Base-by-base conservation (phyloP, 768 basidiomycete genomes). In the Leucosporidium yakuticum region DNA sequence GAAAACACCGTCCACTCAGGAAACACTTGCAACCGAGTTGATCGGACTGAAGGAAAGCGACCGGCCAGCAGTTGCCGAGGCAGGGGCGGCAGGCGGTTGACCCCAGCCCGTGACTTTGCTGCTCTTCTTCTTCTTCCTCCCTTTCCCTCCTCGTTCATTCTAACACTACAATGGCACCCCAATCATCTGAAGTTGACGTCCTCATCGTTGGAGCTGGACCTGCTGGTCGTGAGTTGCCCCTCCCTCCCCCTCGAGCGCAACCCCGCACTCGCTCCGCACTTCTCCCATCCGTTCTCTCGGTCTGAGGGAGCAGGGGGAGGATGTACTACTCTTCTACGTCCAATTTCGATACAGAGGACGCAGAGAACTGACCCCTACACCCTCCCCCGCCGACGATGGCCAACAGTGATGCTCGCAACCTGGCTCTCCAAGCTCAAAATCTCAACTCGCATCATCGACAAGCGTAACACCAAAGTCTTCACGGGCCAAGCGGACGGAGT, bases 191-290 rank as follows among this genome's bases (percentile, higher is more conserved):
- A 17, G 62, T 59, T 11, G 70, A 71, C 56, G 70, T 71, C 19
- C 51, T 71, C 34, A 71, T 71, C 31, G 65, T 71, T 9, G 70
- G 70, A 29, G 70, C 70, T 2, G 70, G 70, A 11, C 70, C 70
- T 17, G 66, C 67, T 19, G 63, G 58, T 14, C 60, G 51, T 49
- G n/a, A 36, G 58, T 57, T 44, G 34, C 25, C n/a, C 23, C 48
- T 21, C 39, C 39, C 15, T 7, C 9, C 5, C 9, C 5, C 44
- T 31, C 49, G 7, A 7, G 1, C 4, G 11, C 15, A 4, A 12
- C 39, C 39, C 39, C 39, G 39, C 39, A 44, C 39, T 44, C 8
- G 6, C 39, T 44, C 14, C 39, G 39, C 39, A 44, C 39, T 44
- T 44, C 39, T 44, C 39, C 39, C 39, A 44, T 8, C 1, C 17